A percentile compares a stretch with the other conserved stretches of the same genome.
These are phyloP conservation scores for Polytrichum formosum DNA, from an alignment of 225 moss, liverwort and hornwort genomes.

Conservation along the genomic window DNA sequence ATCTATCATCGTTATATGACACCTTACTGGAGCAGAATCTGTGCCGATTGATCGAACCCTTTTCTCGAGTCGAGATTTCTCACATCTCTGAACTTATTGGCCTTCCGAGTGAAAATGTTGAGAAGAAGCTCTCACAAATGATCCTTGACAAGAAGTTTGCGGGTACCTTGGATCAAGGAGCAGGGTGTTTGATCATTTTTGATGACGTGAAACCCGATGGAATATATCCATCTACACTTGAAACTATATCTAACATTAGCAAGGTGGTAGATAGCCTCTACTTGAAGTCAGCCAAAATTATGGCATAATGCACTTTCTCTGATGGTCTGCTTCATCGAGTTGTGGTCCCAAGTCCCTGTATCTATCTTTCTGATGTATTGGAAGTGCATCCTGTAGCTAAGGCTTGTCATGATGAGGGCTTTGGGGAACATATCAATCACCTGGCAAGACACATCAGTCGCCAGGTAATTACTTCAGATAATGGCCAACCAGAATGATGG, in stretches of 20 bases:
- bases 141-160: slow-evolving; percentile 97
- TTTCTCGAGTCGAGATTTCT: slow-evolving; percentile 90
- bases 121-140: slow-evolving; percentile 95
- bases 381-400: slow-evolving; percentile 4
- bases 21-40: slow-evolving; percentile 94
- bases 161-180: slow-evolving; percentile 94
- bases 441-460: no score
- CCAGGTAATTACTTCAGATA: no score
- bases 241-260: slow-evolving; percentile 86
- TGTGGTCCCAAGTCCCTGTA: slow-evolving; percentile 12
- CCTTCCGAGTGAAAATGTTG: slow-evolving; percentile 83
- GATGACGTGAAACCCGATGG: slow-evolving; percentile 88
- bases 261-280: slow-evolving; percentile 97
- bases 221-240: slow-evolving; percentile 90
- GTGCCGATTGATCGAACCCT: slow-evolving; percentile 88
- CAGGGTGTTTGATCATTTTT: slow-evolving; percentile 95
- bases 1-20: slow-evolving; percentile 91
- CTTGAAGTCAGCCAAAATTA: slow-evolving; percentile 76
- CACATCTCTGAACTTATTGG: slow-evolving; percentile 95
- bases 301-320: slow-evolving; percentile 38
- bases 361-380: slow-evolving; percentile 11
- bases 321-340: slow-evolving; percentile 18
- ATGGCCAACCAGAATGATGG: no score
- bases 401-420: slow-evolving; percentile 7
- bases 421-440: background rate